Evolutionary conservation across 345 rosid genomes (phyloP).

Genomic region (rapeseed (Brassica napus)): Da-Ae NC_063439.1:3337501-3338000

Average conservation of each 20-base stretch:
- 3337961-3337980: slow-evolving; percentile 65
- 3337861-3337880: slow-evolving; percentile 11
- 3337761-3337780: background rate
- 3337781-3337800: background rate
- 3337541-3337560: slow-evolving; percentile 70
- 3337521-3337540: slow-evolving; percentile 38
- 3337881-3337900: background rate
- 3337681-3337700: background rate
- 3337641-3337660: slow-evolving; percentile 72
- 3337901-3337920: background rate
- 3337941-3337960: slow-evolving; percentile 25
- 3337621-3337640: slow-evolving; percentile 76
- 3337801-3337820: slow-evolving; percentile 13
- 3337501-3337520: slow-evolving; percentile 48
- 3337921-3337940: slow-evolving; percentile 17
- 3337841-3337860: slow-evolving; percentile 1
- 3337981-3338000: slow-evolving; percentile 94
- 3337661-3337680: slow-evolving; percentile 25
- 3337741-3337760: background rate
- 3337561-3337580: slow-evolving; percentile 62
- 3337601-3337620: slow-evolving; percentile 82
- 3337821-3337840: background rate
- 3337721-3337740: background rate
- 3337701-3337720: slow-evolving; percentile 22
- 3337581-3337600: slow-evolving; percentile 78